These are phyloP conservation scores for Candida tunisiensis DNA, from an alignment of 1,139 yeast species.

Conservation along the genomic window DNA sequence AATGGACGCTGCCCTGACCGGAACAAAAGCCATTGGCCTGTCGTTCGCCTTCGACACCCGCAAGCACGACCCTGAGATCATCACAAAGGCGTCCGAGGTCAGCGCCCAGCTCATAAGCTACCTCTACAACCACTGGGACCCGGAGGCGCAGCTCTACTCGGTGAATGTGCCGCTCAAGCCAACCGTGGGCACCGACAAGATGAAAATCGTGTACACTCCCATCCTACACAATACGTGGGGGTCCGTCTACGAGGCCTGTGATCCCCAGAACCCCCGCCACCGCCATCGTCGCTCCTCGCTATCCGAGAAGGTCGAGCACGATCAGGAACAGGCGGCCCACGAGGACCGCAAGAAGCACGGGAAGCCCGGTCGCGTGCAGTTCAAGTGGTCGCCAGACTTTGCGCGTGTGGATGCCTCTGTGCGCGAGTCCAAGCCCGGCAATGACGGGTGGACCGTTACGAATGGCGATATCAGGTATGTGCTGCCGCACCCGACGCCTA, in stretches of 20 bases:
- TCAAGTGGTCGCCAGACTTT: slow-evolving; percentile 77
- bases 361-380: slow-evolving; percentile 17
- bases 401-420: slow-evolving; percentile 48
- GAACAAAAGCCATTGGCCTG: slow-evolving; percentile 58
- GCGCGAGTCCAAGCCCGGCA: slow-evolving; percentile 28
- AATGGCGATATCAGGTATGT: slow-evolving; percentile 21
- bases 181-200: slow-evolving; percentile 28
- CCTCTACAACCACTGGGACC: slow-evolving; percentile 40
- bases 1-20: slow-evolving; percentile 80
- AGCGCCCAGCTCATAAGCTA: slow-evolving; percentile 46
- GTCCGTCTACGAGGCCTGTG: slow-evolving; percentile 28
- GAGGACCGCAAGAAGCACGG: not conserved
- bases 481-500: not conserved
- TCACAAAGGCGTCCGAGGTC: slow-evolving; percentile 51
- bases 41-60: slow-evolving; percentile 59
- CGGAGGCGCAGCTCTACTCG: slow-evolving; percentile 53
- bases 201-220: slow-evolving; percentile 59
- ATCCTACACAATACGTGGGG: slow-evolving; percentile 70
- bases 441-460: slow-evolving; percentile 31
- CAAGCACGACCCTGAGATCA: slow-evolving; percentile 33
- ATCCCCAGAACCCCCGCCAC: too few species aligned
- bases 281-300: too few species aligned
- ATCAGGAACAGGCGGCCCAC: slow-evolving; percentile 2
- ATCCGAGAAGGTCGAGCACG: slow-evolving; percentile 5
- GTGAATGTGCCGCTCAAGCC: slow-evolving; percentile 64